Percentiles rank a stretch among this genome's conserved stretches.
Conservation (phyloP, 1,139 yeast species). For the Zhuliangozyma blackwelliae region DNA sequence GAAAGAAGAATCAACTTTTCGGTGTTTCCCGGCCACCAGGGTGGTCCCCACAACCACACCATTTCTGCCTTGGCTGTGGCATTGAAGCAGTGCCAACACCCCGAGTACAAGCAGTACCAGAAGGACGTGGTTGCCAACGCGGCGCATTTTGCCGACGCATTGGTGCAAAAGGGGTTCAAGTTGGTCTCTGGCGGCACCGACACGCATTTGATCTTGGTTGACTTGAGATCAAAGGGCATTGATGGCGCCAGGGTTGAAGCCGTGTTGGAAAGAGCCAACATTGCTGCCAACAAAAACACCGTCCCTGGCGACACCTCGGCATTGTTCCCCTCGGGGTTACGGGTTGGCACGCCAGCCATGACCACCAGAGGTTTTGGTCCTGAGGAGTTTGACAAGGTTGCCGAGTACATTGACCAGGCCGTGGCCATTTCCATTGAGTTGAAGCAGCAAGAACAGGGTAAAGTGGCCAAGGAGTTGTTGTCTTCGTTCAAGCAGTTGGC, state of each 20-base stretch:
- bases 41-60: conserved; percentile 98
- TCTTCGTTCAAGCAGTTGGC: conserved; percentile 64
- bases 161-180: conserved; percentile 63
- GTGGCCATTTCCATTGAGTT: conserved; percentile 61
- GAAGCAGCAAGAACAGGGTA: conserved; percentile 57
- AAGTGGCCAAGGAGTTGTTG: conserved; percentile 59
- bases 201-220: conserved; percentile 85
- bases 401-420: conserved; percentile 73
- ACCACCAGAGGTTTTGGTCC: conserved; percentile 89
- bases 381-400: conserved; percentile 73
- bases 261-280: conserved; percentile 81
- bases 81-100: conserved; percentile 80
- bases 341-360: conserved; percentile 99
- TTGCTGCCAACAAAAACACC: conserved; percentile 93
- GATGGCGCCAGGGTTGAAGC: conserved; percentile 97
- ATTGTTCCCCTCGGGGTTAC: conserved; percentile 88
- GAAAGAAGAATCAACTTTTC: conserved; percentile 91
- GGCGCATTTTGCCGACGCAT: conserved; percentile 65
- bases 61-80: conserved; percentile 95
- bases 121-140: conserved; percentile 79
- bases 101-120: conserved; percentile 86
- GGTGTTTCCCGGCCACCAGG: conserved; percentile 98
- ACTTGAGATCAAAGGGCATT: conserved; percentile 75
- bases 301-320: conserved; percentile 97
- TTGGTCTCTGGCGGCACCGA: conserved; percentile 93